Base-by-base conservation (phyloP, 805 yeast genomes). In the Danielozyma ontarioensis region DNA sequence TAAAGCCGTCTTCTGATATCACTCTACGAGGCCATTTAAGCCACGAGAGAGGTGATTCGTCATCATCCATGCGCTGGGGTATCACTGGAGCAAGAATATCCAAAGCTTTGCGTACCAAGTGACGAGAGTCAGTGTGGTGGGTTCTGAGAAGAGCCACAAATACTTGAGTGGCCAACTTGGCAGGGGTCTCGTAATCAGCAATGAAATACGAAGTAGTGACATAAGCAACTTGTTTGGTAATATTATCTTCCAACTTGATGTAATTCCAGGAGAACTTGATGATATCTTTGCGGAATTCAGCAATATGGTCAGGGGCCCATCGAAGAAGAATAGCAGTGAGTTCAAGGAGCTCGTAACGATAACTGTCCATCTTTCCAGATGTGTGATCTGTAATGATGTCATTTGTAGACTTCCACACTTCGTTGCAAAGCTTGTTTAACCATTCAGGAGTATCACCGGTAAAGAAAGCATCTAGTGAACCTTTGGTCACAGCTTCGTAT, bases 241-340 rank as follows among this genome's bases (percentile, higher is more conserved):
- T 74, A 32, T 80, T 74, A 52, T 93, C 99, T 41, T 89, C 97
- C 21, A 89, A 63, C 45, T 86, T 86, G 50, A 93, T 81, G 48
- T 80, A 84, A 45, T 85, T 84, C 99, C 99, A 93, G 46, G 88
- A 83, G 61, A 88, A 93, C 55, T 86, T 87, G 55, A 93, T 86
- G 27, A 93, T 77, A 46, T 88, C 95, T 51, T 87, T 90, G 27
- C 84, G 70, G 44, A 74, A 70, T 12, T 76, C 82, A 5, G 72
- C 62, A 17, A 86, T 69, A 8, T 68, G 57, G 0, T 62, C 55
- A 0, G 95, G 78, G 1, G 84, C 79, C 58, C 78, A 74, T 49
- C 80, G 79, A 17, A 88, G 74, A 28, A 93, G 60, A 28, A 83
- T 59, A 0, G 96, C 79, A 0, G 97, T 83, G 51, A 88, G 57